A percentile compares a stretch with the other conserved stretches of the same genome.
Conservation (phyloP, 2,329 filamentous ascomycete species). For the Pseudodiploospora longispora region DNA sequence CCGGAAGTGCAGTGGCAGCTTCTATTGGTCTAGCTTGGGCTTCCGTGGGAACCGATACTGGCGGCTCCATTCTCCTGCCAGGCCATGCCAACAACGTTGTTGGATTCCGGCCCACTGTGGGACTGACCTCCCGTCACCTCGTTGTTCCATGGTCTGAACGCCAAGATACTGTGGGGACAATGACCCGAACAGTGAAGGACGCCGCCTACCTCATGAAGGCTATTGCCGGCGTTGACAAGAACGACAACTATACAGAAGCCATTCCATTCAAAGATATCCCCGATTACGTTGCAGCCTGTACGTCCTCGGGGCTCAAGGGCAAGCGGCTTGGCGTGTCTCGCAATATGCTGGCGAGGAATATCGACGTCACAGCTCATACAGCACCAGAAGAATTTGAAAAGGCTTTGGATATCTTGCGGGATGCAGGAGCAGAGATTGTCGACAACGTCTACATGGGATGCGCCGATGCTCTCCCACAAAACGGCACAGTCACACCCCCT, state of each 20-base stretch:
- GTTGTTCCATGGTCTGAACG: slow-evolving; percentile 58
- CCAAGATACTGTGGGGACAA: slow-evolving; percentile 59
- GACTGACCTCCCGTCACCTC: slow-evolving; percentile 52
- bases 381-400: slow-evolving; percentile 35
- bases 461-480: slow-evolving; percentile 30
- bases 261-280: slow-evolving; percentile 45
- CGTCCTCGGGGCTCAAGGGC: slow-evolving; percentile 41
- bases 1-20: slow-evolving; percentile 51
- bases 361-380: neutral
- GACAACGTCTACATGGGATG: slow-evolving; percentile 47
- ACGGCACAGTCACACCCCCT: too few species aligned
- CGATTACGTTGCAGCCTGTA: slow-evolving; percentile 53
- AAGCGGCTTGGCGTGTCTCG: slow-evolving; percentile 57
- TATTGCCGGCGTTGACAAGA: slow-evolving; percentile 52
- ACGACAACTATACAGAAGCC: slow-evolving; percentile 56
- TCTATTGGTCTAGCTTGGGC: slow-evolving; percentile 52
- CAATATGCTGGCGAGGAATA: slow-evolving; percentile 37
- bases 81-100: slow-evolving; percentile 49
- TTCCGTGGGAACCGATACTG: slow-evolving; percentile 47
- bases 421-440: slow-evolving; percentile 50
- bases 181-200: slow-evolving; percentile 58
- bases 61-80: slow-evolving; percentile 53
- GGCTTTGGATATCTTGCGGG: slow-evolving; percentile 41
- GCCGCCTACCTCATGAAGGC: slow-evolving; percentile 54
- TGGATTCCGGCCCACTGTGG: slow-evolving; percentile 61